Base-by-base conservation (phyloP, 768 basidiomycete species). In the Pulveroboletus sp. region DNA sequence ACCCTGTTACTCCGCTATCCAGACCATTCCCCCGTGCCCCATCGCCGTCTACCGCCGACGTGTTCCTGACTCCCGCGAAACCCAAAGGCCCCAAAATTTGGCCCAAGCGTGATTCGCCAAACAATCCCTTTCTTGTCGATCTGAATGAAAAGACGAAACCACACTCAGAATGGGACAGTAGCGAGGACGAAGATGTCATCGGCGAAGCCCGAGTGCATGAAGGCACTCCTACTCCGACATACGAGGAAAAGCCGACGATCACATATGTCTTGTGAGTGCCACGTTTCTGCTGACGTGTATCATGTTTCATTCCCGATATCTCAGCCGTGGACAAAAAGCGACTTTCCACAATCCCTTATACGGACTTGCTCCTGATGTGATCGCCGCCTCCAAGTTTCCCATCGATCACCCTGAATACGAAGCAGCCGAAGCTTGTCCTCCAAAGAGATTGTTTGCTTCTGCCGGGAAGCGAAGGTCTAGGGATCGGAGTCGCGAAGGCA, bases 231-330 rank as follows among this genome's bases (percentile, higher is more conserved):
- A 68, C 59, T n/a, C 57, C 68, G 4, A 36, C 63, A 6, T 60
- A 60, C 33, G 70, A 75, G 31, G 86, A 87, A 62, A 77, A 76
- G 57, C 81, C 82, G 0, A 85, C 76, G 3, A 69, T 88, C 45
- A 80, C 80, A 26, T 84, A 84, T 59, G 86, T 89, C 41, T 88
- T 88, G 86, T 88, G 65, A 59, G 84, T 79, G 4, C 33, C 33
- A 35, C 10, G 18, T 28, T 39, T 42, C 43, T 11, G 18, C 42
- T 21, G 28, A 33, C 14, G 9, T 18, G 8, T 18, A 47, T 9
- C 32, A 26, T 30, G 17, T 17, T 45, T 57, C 38, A 59, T 36
- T 26, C 21, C 32, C 32, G 13, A 38, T 46, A 37, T 49, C 46
- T n/a, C 43, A 88, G 86, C 74, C 86, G 86, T 36, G 86, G 86